phyloP scores from a whole-genome alignment of 2,329 filamentous ascomycete species.

The Fusarium annulatum region DNA sequence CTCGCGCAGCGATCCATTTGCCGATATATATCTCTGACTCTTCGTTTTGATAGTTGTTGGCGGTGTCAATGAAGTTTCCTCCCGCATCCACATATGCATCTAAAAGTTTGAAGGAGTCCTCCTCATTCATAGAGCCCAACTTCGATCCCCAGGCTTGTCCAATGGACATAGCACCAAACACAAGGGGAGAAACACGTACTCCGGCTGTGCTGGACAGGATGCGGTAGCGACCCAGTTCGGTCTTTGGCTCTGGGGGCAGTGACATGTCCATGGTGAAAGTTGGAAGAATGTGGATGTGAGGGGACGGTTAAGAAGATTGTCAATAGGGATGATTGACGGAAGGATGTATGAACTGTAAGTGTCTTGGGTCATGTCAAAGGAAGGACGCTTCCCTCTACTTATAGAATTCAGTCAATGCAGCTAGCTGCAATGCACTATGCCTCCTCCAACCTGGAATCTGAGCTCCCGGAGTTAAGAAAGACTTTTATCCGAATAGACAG shows the following conservation, averaged over 20 bases:
- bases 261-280: not conserved
- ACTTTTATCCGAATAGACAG: no score
- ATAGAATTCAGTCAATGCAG: accelerated
- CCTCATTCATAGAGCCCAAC: no score
- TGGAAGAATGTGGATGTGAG: not conserved
- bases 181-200: not conserved
- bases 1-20: no score
- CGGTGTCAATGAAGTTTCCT: no score
- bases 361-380: not conserved
- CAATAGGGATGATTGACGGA: no score
- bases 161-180: not conserved
- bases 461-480: no score
- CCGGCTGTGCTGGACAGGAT: not conserved
- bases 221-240: not conserved
- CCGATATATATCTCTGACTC: no score
- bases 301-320: not conserved
- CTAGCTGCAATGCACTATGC: not conserved
- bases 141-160: no score
- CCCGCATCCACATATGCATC: no score
- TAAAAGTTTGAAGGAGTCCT: no score
- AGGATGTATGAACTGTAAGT: not conserved
- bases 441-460: no score
- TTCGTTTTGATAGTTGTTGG: no score
- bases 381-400: not conserved
- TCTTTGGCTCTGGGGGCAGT: not conserved